phyloP scores from a whole-genome alignment of 345 rosid species.

The Orychophragmus violaceus region DNA sequence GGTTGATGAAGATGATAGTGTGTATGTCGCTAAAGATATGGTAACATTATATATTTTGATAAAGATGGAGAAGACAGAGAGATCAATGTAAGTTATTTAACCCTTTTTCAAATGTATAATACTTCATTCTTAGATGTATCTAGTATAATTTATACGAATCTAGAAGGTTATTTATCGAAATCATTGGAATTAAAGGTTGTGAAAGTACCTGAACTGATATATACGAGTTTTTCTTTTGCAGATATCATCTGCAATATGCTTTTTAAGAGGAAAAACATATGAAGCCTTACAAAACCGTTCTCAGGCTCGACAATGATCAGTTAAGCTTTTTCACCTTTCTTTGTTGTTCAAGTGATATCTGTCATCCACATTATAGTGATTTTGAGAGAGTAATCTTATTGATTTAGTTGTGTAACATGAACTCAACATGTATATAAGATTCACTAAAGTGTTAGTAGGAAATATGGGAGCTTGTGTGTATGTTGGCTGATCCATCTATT shows the following conservation, averaged over 20 bases:
- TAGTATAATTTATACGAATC: too few species aligned
- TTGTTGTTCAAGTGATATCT: neutral
- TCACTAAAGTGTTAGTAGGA: neutral
- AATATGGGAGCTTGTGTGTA: neutral
- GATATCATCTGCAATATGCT: conserved; percentile 93
- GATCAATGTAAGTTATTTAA: conserved; percentile 54
- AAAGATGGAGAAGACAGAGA: conserved; percentile 72
- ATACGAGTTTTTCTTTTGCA: conserved; percentile 21
- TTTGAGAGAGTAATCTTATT: neutral
- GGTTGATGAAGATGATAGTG: conserved; percentile 82
- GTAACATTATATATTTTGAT: conserved; percentile 31
- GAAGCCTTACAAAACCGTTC: conserved; percentile 89
- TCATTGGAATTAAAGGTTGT: neutral
- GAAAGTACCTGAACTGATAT: neutral
- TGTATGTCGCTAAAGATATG: conserved; percentile 63
- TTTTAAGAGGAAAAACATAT: conserved; percentile 86
- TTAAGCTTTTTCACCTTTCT: neutral
- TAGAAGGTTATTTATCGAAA: too few species aligned
- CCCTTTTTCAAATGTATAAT: neutral
- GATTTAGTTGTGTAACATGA: neutral
- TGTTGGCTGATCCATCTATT: neutral
- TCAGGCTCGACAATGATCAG: conserved; percentile 85
- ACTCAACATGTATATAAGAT: neutral
- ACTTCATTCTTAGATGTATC: too few species aligned
- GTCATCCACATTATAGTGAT: neutral